Evolutionary conservation across 805 yeast species (phyloP).

Genomic region (Pichia phayaonensis): DNA sequence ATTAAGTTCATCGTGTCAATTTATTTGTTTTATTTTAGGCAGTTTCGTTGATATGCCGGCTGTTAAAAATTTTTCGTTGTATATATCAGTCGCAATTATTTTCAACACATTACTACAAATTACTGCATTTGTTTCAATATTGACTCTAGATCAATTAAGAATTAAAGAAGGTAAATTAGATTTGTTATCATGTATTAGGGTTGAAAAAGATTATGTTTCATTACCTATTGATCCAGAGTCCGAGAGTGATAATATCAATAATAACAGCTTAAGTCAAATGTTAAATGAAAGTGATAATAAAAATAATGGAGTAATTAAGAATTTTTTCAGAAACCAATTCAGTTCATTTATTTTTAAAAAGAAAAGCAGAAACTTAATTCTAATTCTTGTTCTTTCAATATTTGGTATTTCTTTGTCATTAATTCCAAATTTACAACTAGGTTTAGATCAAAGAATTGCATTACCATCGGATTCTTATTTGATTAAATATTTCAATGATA

Average conservation of each 20-base stretch:
- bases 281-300: constrained; percentile 14
- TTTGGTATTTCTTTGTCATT: constrained; percentile 61
- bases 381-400: constrained; percentile 52
- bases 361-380: constrained; percentile 38
- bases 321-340: constrained; percentile 38
- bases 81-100: constrained; percentile 79
- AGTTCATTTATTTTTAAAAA: constrained; percentile 53
- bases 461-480: constrained; percentile 78
- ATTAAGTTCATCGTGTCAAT: constrained; percentile 68
- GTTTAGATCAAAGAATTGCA: constrained; percentile 86
- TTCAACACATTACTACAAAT: constrained; percentile 72
- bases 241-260: neutral
- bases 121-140: constrained; percentile 69
- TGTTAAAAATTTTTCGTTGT: constrained; percentile 84
- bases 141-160: constrained; percentile 60
- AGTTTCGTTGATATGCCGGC: constrained; percentile 91
- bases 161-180: constrained; percentile 54
- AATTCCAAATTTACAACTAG: constrained; percentile 64
- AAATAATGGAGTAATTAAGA: constrained; percentile 29
- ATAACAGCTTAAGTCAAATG: constrained; percentile 19
- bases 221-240: constrained; percentile 8
- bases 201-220: constrained; percentile 6
- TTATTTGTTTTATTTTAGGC: constrained; percentile 73
- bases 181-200: constrained; percentile 45
- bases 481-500: constrained; percentile 70